Evolutionary conservation across 257 asterid species (phyloP), one percentile per base, ranked within the genome.

Genomic region (Solanum etuberosum): DNA sequence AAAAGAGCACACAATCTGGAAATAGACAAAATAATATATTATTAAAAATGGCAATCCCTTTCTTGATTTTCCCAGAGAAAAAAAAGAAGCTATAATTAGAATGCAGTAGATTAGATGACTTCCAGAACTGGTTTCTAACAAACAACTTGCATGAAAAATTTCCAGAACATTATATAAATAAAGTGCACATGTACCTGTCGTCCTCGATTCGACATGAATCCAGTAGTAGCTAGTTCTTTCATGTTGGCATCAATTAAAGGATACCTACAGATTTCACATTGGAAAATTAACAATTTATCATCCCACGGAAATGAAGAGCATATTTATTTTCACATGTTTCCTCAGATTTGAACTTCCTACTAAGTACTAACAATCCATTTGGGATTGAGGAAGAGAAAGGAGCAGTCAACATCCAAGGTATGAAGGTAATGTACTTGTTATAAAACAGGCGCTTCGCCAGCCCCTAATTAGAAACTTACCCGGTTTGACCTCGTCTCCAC

Each of bases 151-250:
- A 80, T 9, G 25, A 1, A 80, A 16, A 14, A 16, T 80, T 80
- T 46, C 42, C 1, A 80, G 18, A 51, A 72, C 7, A 63, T 23
- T 5, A 3, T 15, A 81, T 54, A 11, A 5, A 40, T 46, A 37
- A 23, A 51, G 57, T 5, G 65, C 5, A 73, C 27, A 38, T 25
- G 70, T 89, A 94, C 99, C 97, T 96, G 99, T 76, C 99, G 92
- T 83, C 98, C 98, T 86, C 99, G 98, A 91, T 97, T 97, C 12
- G 99, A 97, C 98, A 97, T 97, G 95, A 95, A 97, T 71, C 99
- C 99, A 6, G 99, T 95, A 13, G 94, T 72, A 57, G 85, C 89
- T 77, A 97, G 88, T 88, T 97, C 99, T 89, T 89, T 94, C 99
- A 97, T 97, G 89, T 94, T 95, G 85, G 98, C 98, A 93, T 97